Percentiles rank a stretch among this genome's conserved stretches.
phyloP scores from a whole-genome alignment of 2,329 filamentous ascomycete species.

The Septoria linicola region DNA sequence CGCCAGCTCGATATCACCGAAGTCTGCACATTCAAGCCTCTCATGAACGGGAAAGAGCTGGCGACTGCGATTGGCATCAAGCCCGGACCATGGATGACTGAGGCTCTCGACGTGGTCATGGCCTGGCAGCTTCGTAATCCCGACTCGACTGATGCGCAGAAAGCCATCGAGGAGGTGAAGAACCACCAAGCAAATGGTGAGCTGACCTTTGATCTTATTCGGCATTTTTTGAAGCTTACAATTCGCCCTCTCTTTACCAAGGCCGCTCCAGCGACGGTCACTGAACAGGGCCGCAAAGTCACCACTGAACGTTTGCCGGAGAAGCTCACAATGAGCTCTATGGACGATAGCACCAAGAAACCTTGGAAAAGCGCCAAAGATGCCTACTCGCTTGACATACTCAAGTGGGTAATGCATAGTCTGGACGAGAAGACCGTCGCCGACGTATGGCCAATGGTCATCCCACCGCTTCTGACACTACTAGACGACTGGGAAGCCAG shows the following conservation, averaged over 20 bases:
- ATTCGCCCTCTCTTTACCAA: slow-evolving; percentile 67
- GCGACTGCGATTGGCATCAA: slow-evolving; percentile 64
- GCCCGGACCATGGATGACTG: slow-evolving; percentile 80
- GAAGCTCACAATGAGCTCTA: slow-evolving; percentile 36
- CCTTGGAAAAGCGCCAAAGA: slow-evolving; percentile 60
- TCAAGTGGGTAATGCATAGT: slow-evolving; percentile 60
- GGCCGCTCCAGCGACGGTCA: slow-evolving; percentile 55
- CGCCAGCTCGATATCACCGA: slow-evolving; percentile 52
- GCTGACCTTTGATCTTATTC: slow-evolving; percentile 50
- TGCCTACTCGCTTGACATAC: slow-evolving; percentile 54
- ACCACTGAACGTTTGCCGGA: slow-evolving; percentile 45
- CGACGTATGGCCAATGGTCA: slow-evolving; percentile 65
- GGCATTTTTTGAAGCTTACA: slow-evolving; percentile 60
- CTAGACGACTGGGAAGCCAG: slow-evolving; percentile 60
- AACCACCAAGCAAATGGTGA: slow-evolving; percentile 45
- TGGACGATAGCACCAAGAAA: slow-evolving; percentile 48
- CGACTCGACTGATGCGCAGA: slow-evolving; percentile 55
- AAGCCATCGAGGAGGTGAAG: slow-evolving; percentile 49
- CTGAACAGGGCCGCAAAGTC: slow-evolving; percentile 57
- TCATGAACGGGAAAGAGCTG: slow-evolving; percentile 72
- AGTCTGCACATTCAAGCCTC: slow-evolving; percentile 49
- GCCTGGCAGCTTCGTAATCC: slow-evolving; percentile 88
- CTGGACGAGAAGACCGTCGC: slow-evolving; percentile 54
- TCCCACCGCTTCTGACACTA: slow-evolving; percentile 68
- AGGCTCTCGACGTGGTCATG: slow-evolving; percentile 74